A percentile compares a stretch with the other conserved stretches of the same genome.
Evolutionary conservation across 208 protist species (phyloP).

Genomic region (Strigomonas galati): DNA sequence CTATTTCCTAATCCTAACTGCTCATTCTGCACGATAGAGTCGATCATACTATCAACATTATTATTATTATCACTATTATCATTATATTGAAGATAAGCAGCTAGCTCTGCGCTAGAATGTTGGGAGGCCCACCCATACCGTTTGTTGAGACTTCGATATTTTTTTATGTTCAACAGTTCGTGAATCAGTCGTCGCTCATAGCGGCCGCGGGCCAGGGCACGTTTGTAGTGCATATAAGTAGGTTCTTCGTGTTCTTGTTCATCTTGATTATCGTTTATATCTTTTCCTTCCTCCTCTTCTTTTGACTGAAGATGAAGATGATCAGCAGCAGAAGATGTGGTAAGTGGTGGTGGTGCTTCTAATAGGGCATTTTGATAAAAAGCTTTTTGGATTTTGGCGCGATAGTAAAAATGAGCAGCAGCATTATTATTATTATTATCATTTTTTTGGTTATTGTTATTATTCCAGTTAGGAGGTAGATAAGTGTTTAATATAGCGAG

Average conservation of each 20-base stretch:
- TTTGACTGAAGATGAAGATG: background rate
- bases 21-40: background rate
- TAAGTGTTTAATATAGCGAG: conserved; percentile 11
- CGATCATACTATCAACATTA: background rate
- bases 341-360: background rate
- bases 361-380: background rate
- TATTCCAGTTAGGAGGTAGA: conserved; percentile 30
- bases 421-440: background rate
- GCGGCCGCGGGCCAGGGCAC: conserved; percentile 55
- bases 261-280: conserved; percentile 1
- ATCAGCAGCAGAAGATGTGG: background rate
- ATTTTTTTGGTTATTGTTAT: conserved; percentile 7
- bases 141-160: conserved; percentile 70
- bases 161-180: conserved; percentile 45
- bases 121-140: conserved; percentile 56
- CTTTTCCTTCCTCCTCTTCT: background rate
- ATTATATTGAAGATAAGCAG: too few relatives aligned
- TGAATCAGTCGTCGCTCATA: conserved; percentile 47
- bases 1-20: conserved; percentile 1
- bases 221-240: conserved; percentile 30
- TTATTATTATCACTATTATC: too few relatives aligned
- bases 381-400: background rate
- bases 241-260: background rate
- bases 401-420: background rate
- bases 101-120: conserved; percentile 34